These are phyloP conservation scores for Fusarium denticulatum DNA, from an alignment of 2,329 filamentous ascomycete species.

Conservation along the genomic window DNA sequence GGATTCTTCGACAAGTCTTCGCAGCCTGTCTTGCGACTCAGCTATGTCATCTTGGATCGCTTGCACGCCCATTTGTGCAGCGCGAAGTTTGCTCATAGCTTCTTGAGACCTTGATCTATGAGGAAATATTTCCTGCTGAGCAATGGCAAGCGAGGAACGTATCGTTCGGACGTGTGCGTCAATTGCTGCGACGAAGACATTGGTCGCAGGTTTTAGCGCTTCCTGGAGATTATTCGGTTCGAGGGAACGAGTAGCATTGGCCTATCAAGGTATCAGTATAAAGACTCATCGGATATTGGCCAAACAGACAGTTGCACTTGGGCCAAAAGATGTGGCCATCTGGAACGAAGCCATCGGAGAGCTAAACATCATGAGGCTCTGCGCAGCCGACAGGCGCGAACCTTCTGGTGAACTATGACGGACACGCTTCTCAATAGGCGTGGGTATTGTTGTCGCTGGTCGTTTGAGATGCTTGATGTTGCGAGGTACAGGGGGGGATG, in stretches of 20 bases:
- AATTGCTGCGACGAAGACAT: slow-evolving; percentile 33
- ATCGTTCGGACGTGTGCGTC: slow-evolving; percentile 39
- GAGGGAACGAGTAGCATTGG: slow-evolving; percentile 32
- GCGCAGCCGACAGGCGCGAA: slow-evolving; percentile 42
- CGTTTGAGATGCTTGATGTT: slow-evolving; percentile 38
- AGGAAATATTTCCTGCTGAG: slow-evolving; percentile 42
- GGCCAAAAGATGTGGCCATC: slow-evolving; percentile 37
- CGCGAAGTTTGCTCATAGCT: slow-evolving; percentile 35
- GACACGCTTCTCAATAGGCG: slow-evolving; percentile 37
- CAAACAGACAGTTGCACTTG: slow-evolving; percentile 31
- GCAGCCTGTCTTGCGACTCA: slow-evolving; percentile 29
- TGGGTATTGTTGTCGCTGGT: slow-evolving; percentile 30
- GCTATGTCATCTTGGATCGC: slow-evolving; percentile 36
- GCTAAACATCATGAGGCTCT: slow-evolving; percentile 45
- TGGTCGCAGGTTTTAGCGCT: slow-evolving; percentile 37
- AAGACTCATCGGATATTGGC: background rate
- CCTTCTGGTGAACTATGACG: slow-evolving; percentile 42
- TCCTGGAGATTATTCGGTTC: slow-evolving; percentile 37
- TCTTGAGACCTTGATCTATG: slow-evolving; percentile 43
- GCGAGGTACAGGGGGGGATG: slow-evolving; percentile 39
- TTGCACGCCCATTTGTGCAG: slow-evolving; percentile 31
- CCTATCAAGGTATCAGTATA: slow-evolving; percentile 13
- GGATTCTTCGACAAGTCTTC: slow-evolving; percentile 37
- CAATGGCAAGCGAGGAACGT: slow-evolving; percentile 35
- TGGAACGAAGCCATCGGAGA: slow-evolving; percentile 44